phyloP scores from a whole-genome alignment of 306 rosid genomes.

The Cicer yamashitae region DNA sequence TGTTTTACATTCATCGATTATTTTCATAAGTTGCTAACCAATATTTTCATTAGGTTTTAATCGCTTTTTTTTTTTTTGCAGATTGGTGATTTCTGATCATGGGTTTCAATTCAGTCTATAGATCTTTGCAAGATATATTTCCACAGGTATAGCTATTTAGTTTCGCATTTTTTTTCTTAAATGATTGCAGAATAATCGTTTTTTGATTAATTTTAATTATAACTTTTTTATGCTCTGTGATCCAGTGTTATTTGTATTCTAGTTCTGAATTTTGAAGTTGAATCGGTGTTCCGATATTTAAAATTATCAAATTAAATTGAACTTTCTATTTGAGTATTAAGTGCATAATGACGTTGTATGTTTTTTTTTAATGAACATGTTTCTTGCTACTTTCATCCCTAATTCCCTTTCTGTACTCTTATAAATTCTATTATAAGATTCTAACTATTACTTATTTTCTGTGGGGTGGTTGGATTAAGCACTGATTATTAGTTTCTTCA shows the following conservation, averaged over 20 bases:
- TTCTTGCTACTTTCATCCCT: neutral
- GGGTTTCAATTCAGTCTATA: conserved; percentile 72
- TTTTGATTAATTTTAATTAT: neutral
- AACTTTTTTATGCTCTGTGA: conserved; percentile 3
- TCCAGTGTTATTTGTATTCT: conserved; percentile 22
- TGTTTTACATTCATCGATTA: neutral
- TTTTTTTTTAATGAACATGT: conserved; percentile 3
- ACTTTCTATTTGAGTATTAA: conserved; percentile 13
- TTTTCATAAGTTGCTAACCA: neutral
- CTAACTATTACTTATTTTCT: neutral
- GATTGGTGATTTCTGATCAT: conserved; percentile 49
- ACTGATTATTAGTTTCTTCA: neutral
- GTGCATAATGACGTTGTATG: neutral
- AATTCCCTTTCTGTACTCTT: neutral
- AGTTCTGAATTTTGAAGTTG: conserved; percentile 19
- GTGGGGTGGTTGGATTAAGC: neutral
- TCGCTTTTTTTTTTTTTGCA: conserved; percentile 42
- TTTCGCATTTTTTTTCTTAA: neutral
- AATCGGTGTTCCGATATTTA: conserved; percentile 13
- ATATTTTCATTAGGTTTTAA: neutral
- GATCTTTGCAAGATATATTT: conserved; percentile 68
- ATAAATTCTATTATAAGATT: neutral
- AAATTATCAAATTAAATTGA: conserved; percentile 5
- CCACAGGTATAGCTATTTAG: conserved; percentile 60
- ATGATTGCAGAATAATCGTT: conserved; percentile 5